Percentiles rank a stretch among this genome's conserved stretches.
These are phyloP conservation scores for Hygrophila difformis DNA, from an alignment of 257 asterid species.

Conservation along the genomic window DNA sequence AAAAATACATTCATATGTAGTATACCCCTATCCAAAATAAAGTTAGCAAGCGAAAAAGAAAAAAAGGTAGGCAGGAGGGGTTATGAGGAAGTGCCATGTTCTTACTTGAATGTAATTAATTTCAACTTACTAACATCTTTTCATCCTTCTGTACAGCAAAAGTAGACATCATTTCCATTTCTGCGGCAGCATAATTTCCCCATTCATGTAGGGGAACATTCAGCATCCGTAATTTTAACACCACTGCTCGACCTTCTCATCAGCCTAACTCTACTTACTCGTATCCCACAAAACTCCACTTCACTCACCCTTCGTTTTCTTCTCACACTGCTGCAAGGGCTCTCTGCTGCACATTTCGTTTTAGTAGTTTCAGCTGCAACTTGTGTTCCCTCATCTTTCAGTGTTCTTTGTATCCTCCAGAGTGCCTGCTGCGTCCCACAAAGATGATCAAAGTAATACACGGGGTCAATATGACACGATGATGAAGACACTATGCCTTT, in stretches of 20 bases:
- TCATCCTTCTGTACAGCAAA: slow-evolving; percentile 7
- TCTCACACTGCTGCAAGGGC: slow-evolving; percentile 12
- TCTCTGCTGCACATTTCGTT: slow-evolving; percentile 20
- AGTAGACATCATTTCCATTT: not conserved
- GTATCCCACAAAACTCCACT: slow-evolving; percentile 27
- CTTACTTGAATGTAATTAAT: too few relatives aligned
- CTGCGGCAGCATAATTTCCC: not conserved
- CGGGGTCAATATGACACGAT: slow-evolving; percentile 44
- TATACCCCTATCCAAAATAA: too few relatives aligned
- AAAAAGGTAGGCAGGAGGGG: too few relatives aligned
- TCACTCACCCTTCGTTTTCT: slow-evolving; percentile 35
- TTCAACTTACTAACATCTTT: not conserved
- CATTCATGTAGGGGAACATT: slow-evolving; percentile 11
- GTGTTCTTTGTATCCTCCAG: slow-evolving; percentile 34
- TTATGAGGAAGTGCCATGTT: too few relatives aligned
- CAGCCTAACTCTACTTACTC: slow-evolving; percentile 46
- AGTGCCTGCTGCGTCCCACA: slow-evolving; percentile 49
- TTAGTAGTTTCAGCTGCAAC: slow-evolving; percentile 23
- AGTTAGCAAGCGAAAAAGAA: too few relatives aligned
- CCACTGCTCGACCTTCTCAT: slow-evolving; percentile 57
- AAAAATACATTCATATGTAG: too few relatives aligned
- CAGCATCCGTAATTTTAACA: slow-evolving; percentile 38
- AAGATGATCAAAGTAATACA: slow-evolving; percentile 45
- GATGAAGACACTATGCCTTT: slow-evolving; percentile 66
- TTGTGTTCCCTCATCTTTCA: slow-evolving; percentile 10